Evolutionary conservation across 2,329 filamentous ascomycete species (phyloP).

Genomic region (Drechslerella coelobrocha): DNA sequence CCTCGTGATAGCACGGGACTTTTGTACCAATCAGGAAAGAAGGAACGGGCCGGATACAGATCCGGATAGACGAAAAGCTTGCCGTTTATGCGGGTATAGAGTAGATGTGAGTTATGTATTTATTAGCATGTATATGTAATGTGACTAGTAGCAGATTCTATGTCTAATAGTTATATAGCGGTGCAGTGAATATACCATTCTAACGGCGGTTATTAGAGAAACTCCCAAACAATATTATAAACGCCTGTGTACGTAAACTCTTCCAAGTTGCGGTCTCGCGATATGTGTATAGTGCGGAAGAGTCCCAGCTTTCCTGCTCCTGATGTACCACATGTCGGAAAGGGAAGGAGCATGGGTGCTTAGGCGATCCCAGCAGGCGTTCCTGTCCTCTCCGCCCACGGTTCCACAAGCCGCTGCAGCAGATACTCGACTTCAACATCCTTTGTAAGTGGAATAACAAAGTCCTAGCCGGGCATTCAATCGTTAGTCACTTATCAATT

Average conservation of each 20-base stretch:
- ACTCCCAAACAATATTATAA: no score
- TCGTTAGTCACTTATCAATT: neutral
- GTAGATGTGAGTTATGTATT: neutral
- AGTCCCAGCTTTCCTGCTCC: neutral
- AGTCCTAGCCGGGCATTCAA: conserved; percentile 63
- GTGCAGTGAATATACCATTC: neutral
- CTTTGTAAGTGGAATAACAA: conserved; percentile 97
- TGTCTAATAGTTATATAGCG: neutral
- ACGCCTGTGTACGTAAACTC: no score
- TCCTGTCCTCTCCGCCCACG: neutral
- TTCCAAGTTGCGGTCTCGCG: no score
- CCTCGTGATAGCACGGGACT: conserved; percentile 23
- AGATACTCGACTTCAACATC: conserved; percentile 97
- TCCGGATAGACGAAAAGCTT: conserved; percentile 12
- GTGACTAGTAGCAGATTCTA: neutral
- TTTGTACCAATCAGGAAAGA: no score
- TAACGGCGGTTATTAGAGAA: neutral
- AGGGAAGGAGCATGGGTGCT: conserved; percentile 2
- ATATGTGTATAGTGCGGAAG: neutral
- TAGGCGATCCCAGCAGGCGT: conserved; percentile 17
- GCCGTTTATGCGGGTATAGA: conserved; percentile 15
- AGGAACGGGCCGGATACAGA: no score
- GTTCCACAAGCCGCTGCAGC: conserved; percentile 79
- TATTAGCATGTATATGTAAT: neutral
- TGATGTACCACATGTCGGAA: neutral